phyloP scores from a whole-genome alignment of 1,139 yeast species.

The Eremothecium sinecaudum region DNA sequence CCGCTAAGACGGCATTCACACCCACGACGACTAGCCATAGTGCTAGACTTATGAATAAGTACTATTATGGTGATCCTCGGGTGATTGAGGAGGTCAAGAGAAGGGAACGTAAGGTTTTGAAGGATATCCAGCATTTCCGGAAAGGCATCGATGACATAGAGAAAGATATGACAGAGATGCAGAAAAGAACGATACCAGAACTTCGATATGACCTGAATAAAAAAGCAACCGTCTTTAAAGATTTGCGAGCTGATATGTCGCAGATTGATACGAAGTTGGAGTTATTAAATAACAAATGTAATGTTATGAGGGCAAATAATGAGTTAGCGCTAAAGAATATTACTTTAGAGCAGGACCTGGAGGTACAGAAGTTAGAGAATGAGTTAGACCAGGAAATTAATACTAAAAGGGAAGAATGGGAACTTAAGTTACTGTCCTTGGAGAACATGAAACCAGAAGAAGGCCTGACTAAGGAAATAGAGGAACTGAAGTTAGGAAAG shows the following conservation, averaged over 20 bases:
- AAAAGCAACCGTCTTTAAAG: conserved; percentile 11
- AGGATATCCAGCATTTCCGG: conserved; percentile 22
- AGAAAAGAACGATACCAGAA: conserved; percentile 15
- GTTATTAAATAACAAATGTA: conserved; percentile 14
- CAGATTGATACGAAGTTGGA: conserved; percentile 13
- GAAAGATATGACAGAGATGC: conserved; percentile 16
- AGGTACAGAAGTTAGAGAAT: conserved; percentile 17
- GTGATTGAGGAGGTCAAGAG: conserved; percentile 23
- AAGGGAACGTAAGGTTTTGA: conserved; percentile 22
- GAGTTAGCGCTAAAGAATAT: conserved; percentile 14
- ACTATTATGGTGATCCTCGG: conserved; percentile 21
- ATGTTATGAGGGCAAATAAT: conserved; percentile 11
- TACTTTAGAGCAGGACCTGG: conserved; percentile 15
- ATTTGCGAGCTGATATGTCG: conserved; percentile 14
- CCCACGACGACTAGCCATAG: conserved; percentile 3
- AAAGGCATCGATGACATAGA: conserved; percentile 23
- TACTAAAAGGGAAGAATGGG: conserved; percentile 14
- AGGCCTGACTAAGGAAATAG: conserved; percentile 15
- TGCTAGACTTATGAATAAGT: conserved; percentile 20
- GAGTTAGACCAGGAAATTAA: conserved; percentile 13
- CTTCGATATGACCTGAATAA: conserved; percentile 12
- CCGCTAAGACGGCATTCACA: conserved; percentile 3
- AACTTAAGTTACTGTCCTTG: conserved; percentile 14
- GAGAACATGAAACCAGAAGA: conserved; percentile 19
- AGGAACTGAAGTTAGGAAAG: conserved; percentile 14